Conservation (phyloP, 1,284 basidiomycete species). For the Takashimella tepidaria region DNA sequence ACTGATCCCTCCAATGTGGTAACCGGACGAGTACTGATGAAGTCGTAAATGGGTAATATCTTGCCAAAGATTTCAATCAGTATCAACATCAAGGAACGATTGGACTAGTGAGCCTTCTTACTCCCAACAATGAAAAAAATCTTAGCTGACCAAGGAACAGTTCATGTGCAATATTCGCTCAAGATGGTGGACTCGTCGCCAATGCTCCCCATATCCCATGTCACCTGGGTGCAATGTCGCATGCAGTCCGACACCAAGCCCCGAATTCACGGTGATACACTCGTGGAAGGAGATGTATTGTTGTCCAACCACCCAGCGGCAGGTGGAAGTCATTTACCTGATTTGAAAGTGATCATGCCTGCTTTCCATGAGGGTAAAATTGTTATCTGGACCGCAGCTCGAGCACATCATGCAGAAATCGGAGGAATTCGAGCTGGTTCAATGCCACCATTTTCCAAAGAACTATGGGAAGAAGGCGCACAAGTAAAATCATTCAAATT, state of each 20-base stretch:
- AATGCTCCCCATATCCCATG: slow-evolving; percentile 51
- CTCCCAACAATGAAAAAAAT: slow-evolving; percentile 1
- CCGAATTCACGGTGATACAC: slow-evolving; percentile 25
- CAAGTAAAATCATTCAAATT: slow-evolving; percentile 54
- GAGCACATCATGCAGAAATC: slow-evolving; percentile 50
- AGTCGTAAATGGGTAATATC: slow-evolving; percentile 48
- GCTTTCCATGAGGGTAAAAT: slow-evolving; percentile 38
- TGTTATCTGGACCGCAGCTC: slow-evolving; percentile 40
- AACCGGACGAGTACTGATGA: neutral
- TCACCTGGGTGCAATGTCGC: slow-evolving; percentile 40
- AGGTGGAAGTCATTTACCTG: slow-evolving; percentile 52
- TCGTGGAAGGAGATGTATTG: slow-evolving; percentile 48
- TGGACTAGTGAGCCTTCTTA: slow-evolving; percentile 30
- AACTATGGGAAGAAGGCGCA: slow-evolving; percentile 50
- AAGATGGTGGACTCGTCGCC: slow-evolving; percentile 50
- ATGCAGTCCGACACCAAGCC: slow-evolving; percentile 39
- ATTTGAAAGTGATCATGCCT: slow-evolving; percentile 48
- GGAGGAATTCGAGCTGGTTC: slow-evolving; percentile 46
- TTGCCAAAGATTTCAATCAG: slow-evolving; percentile 52
- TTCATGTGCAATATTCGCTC: slow-evolving; percentile 50
- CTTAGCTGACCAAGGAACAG: neutral
- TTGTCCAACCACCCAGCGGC: slow-evolving; percentile 52
- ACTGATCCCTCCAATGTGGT: slow-evolving; percentile 1
- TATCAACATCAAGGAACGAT: slow-evolving; percentile 40
- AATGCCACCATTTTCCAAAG: slow-evolving; percentile 51